Evolutionary conservation across 169 alveolate genomes (phyloP), one percentile per base, ranked within the genome.

Genomic region (Plasmodium vinckei): DNA sequence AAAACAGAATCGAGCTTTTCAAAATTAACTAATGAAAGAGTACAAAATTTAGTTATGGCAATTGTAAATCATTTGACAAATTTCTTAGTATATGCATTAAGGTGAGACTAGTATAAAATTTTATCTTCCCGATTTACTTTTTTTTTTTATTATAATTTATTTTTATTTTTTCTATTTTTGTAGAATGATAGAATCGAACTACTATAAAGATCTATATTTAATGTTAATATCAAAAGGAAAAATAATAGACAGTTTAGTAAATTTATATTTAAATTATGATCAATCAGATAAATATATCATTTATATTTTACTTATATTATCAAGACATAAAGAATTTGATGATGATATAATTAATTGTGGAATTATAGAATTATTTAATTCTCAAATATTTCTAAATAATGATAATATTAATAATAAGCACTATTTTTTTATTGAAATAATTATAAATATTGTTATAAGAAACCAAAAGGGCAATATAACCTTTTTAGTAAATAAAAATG

Each of bases 321-420:
- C 68, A 5, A 61, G 56, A 25, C 46, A 54, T 65, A 82, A 67
- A 67, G 82, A 82, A 82, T 57, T 82, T 54, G 82, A 67, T 42
- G 53, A 61, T 33, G 71, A 65, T 9, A 54, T 82, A 9, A 65
- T 53, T 53, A 44, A 67, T 21, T 82, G 90, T 70, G 72, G 61
- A 21, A 82, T 82, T 2, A 5, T 82, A 23, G 68, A 82, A 17
- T 27, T 27, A 27, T 56, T 82, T 65, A 39, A 19, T 15, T 25
- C 47, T 6, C 42, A 33, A 33, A 5, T 49, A 46, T 63, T 69
- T 47, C 12, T 49, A 19, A 17, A 13, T 69, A 17, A 1, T 7
- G 7, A 44, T 21, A 15, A 10, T 0, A 13, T 33, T 63, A 23
- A 9, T 19, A 61, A 23, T n/a, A 61, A 61, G 10, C 15, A 67